A percentile compares a stretch with the other conserved stretches of the same genome.
phyloP scores from a whole-genome alignment of 208 protist genomes.

The Trypanosoma avium region DNA sequence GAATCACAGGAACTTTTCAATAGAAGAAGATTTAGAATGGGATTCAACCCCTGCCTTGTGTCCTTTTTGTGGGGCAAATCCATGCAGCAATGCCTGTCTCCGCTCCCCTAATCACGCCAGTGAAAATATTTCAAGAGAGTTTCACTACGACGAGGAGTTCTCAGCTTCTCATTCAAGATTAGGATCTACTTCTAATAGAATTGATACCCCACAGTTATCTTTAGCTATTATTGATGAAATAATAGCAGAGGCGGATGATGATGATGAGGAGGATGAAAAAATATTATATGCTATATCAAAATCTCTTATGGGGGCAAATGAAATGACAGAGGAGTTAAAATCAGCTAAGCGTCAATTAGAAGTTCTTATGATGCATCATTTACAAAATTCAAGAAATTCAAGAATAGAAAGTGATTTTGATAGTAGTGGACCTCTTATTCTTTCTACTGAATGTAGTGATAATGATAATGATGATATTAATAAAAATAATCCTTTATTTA shows the following conservation, averaged over 20 bases:
- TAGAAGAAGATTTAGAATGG: constrained; percentile 5
- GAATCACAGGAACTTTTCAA: background rate
- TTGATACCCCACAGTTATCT: background rate
- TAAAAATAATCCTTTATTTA: background rate
- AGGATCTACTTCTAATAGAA: background rate
- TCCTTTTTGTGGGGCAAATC: constrained; percentile 3
- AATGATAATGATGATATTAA: background rate
- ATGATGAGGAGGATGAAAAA: background rate
- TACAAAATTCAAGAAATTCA: background rate
- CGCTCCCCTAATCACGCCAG: constrained; percentile 1
- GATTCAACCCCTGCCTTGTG: constrained; percentile 1
- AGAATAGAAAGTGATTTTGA: background rate
- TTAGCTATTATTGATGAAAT: background rate
- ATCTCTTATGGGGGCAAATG: background rate
- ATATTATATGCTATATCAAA: background rate
- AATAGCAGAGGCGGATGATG: background rate
- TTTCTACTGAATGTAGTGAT: background rate
- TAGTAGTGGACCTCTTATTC: background rate
- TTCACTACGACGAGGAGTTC: background rate
- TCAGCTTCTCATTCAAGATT: background rate
- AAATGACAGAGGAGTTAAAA: background rate
- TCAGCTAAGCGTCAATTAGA: background rate
- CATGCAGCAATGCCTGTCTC: constrained; percentile 5
- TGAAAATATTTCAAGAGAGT: no score
- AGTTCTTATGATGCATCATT: constrained; percentile 3